Evolutionary conservation across 108 stramenopile genomes (phyloP), one percentile per base, ranked within the genome.

Genomic region (Aurantiochytrium sp.): DNA sequence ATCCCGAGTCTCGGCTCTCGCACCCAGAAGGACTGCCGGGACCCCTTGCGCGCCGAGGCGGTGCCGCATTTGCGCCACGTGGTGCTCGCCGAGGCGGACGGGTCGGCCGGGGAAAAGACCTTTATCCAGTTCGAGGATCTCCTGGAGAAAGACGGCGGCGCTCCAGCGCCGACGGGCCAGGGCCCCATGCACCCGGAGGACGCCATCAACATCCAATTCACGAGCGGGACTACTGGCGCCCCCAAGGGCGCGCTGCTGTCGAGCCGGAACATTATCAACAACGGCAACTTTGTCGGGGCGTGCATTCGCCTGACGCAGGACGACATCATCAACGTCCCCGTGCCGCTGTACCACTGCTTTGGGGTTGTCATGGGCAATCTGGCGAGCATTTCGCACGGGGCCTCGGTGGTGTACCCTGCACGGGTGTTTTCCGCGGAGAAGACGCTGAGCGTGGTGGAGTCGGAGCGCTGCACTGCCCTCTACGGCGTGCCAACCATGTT

Each of bases 271-370:
- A 69, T 88, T n/a, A n/a, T 88, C 21, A 88, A 88, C 52, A 88
- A 88, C 37, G 87, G 54, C 22, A 31, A 54, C 2, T 88, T 73
- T 37, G 69, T 73, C 0, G 87, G 87, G 24, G 34, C 17, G 6
- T 55, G 68, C 81, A 42, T 73, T 4, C 31, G 52, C 1, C 87
- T 88, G 0, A 34, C 31, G 19, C 68, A 12, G 12, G 68, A 85
- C 15, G 87, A 88, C 54, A 42, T 54, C 3, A 36, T 88, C 30
- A 39, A 42, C 12, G 50, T 55, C 48, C 22, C 34, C 3, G 68
- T 55, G 37, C 87, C 87, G 5, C 52, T 88, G 34, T 88, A 88
- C 54, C 87, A 88, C 69, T 88, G 87, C 37, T 55, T 88, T 55
- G 68, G 68, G 21, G 22, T 55, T 8, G 87, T 88, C 24, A 55